Evolutionary conservation across 2,329 filamentous ascomycete species (phyloP).

Genomic region (Westerdykella aurantiaca): DNA sequence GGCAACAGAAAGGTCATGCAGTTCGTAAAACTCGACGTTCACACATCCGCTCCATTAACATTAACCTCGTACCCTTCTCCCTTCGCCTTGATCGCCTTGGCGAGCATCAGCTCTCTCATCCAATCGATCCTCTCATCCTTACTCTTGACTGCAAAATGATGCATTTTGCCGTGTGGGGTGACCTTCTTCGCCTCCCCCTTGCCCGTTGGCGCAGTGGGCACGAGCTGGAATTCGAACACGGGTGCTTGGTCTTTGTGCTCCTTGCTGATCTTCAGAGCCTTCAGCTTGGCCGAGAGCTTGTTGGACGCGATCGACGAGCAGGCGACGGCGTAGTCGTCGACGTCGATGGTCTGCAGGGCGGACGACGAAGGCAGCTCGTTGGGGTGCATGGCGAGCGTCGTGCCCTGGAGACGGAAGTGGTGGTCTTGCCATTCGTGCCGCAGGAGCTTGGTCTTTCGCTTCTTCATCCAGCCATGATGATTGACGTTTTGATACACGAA

Average conservation of each 20-base stretch:
- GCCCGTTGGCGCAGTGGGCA: slow-evolving; percentile 56
- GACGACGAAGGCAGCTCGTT: slow-evolving; percentile 51
- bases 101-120: slow-evolving; percentile 91
- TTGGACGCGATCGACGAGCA: slow-evolving; percentile 73
- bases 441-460: slow-evolving; percentile 81
- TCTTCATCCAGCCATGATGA: slow-evolving; percentile 87
- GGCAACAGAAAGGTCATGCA: slow-evolving; percentile 3
- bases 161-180: slow-evolving; percentile 61
- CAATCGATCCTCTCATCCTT: slow-evolving; percentile 92
- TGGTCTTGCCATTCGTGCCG: slow-evolving; percentile 92
- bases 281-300: slow-evolving; percentile 84
- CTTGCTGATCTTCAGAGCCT: slow-evolving; percentile 58
- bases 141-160: slow-evolving; percentile 86
- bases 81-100: slow-evolving; percentile 80
- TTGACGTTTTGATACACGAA: slow-evolving; percentile 49
- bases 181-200: slow-evolving; percentile 37
- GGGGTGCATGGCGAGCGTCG: slow-evolving; percentile 60
- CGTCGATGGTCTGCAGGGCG: slow-evolving; percentile 73
- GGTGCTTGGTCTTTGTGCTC: slow-evolving; percentile 51
- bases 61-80: slow-evolving; percentile 75
- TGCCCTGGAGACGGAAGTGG: slow-evolving; percentile 73
- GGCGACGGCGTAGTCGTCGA: slow-evolving; percentile 82
- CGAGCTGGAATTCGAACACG: slow-evolving; percentile 79
- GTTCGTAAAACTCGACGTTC: slow-evolving; percentile 2
- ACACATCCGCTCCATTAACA: slow-evolving; percentile 57